Conservation (phyloP, 306 rosid genomes). For the Hippophae rhamnoides region DNA sequence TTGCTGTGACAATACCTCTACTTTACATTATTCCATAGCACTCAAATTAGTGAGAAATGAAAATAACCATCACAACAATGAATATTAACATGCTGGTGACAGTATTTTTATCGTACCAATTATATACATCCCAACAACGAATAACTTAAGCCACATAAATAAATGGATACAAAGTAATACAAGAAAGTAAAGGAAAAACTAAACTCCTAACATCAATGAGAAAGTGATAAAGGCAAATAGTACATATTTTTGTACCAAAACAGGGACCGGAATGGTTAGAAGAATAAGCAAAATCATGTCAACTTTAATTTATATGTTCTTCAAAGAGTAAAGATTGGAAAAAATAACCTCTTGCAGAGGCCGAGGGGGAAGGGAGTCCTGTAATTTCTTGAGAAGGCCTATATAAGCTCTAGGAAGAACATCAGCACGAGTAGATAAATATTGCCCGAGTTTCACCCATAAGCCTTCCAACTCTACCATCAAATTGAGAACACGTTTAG, state of each 20-base stretch:
- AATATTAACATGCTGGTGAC: neutral
- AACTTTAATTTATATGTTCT: neutral
- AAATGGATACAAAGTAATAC: no score
- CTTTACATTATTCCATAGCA: neutral
- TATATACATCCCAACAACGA: no score
- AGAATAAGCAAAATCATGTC: neutral
- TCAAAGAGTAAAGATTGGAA: neutral
- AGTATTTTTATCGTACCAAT: no score
- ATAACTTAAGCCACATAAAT: no score
- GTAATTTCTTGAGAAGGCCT: conserved; percentile 69
- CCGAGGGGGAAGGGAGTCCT: conserved; percentile 96
- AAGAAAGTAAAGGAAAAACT: neutral
- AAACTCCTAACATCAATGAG: neutral
- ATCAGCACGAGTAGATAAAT: conserved; percentile 94
- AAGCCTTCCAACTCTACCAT: conserved; percentile 86
- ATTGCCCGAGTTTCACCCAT: conserved; percentile 99
- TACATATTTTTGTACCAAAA: neutral
- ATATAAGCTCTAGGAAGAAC: conserved; percentile 88
- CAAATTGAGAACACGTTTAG: conserved; percentile 66
- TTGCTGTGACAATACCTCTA: neutral
- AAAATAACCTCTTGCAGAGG: conserved; percentile 74
- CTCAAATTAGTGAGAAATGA: neutral
- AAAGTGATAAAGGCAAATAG: neutral
- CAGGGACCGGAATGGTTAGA: neutral
- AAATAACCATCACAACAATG: neutral